These are phyloP conservation scores for Kewa caespitosa DNA, from an alignment of 179 eudicot species.

Conservation along the genomic window DNA sequence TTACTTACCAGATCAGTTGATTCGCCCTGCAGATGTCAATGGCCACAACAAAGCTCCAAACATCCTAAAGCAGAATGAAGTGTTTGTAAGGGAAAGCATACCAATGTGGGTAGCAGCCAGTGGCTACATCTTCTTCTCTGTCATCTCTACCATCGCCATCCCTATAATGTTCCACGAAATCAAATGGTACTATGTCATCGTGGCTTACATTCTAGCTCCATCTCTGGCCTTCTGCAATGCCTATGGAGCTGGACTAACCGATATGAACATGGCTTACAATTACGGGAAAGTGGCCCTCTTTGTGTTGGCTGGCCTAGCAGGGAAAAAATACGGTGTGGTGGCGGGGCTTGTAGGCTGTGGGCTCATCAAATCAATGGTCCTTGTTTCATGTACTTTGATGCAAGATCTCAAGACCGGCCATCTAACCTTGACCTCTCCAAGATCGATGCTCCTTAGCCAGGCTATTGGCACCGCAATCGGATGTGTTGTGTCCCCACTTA, in stretches of 20 bases:
- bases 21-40: conserved; percentile 9
- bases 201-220: conserved; percentile 63
- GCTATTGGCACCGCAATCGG: conserved; percentile 68
- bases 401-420: conserved; percentile 80
- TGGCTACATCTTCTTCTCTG: conserved; percentile 52
- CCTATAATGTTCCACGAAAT: conserved; percentile 63
- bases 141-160: conserved; percentile 42
- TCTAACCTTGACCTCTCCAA: conserved; percentile 64
- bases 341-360: conserved; percentile 70
- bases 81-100: conserved; percentile 56
- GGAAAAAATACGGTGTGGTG: conserved; percentile 57
- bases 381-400: conserved; percentile 61
- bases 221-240: conserved; percentile 78
- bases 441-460: conserved; percentile 75
- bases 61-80: conserved; percentile 41
- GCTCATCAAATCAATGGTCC: conserved; percentile 53
- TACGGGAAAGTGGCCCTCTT: conserved; percentile 79
- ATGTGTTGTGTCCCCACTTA: conserved; percentile 58
- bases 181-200: conserved; percentile 62
- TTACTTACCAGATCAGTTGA: background rate
- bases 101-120: conserved; percentile 62
- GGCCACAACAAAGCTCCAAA: conserved; percentile 27
- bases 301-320: conserved; percentile 50
- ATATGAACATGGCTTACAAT: conserved; percentile 75
- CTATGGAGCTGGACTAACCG: conserved; percentile 79